Evolutionary conservation across 768 basidiomycete genomes (phyloP).

Genomic region (Lentinus brumalis): DNA sequence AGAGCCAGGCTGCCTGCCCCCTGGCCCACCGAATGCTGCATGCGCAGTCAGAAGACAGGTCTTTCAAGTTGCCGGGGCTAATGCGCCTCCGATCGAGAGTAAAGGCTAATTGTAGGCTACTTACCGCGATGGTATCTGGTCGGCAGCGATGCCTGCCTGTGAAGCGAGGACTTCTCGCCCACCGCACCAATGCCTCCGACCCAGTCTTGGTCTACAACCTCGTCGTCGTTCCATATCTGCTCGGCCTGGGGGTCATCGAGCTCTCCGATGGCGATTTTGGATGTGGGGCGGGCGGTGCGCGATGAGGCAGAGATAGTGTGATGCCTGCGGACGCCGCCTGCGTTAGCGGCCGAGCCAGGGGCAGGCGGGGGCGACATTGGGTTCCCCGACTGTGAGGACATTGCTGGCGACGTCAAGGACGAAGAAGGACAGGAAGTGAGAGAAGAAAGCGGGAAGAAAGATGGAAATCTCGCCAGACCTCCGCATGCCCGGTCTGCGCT

Average conservation of each 20-base stretch:
- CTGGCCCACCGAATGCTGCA: conserved; percentile 54
- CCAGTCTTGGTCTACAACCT: conserved; percentile 80
- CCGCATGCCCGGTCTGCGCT: background rate
- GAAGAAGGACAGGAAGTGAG: conserved; percentile 4
- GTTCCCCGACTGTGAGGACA: conserved; percentile 41
- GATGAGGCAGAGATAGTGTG: conserved; percentile 82
- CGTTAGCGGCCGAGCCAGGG: conserved; percentile 36
- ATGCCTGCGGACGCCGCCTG: conserved; percentile 68
- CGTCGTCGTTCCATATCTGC: conserved; percentile 71
- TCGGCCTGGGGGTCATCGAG: conserved; percentile 54
- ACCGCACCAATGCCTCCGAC: conserved; percentile 80
- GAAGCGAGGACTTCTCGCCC: conserved; percentile 78
- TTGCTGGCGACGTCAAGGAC: conserved; percentile 20
- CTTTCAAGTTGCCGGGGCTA: background rate
- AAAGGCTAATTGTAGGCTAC: conserved; percentile 17
- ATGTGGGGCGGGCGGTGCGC: conserved; percentile 57
- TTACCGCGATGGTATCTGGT: conserved; percentile 78
- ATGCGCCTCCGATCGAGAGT: conserved; percentile 14
- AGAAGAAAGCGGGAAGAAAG: conserved; percentile 5
- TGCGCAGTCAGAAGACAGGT: conserved; percentile 10
- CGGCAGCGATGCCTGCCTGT: conserved; percentile 80
- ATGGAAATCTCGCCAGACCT: conserved; percentile 14
- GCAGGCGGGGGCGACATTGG: conserved; percentile 46
- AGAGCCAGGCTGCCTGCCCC: conserved; percentile 56
- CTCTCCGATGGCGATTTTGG: conserved; percentile 69